Evolutionary conservation across 139 green algal species (phyloP), one percentile per base, ranked within the genome.

Genomic region (Spirogloea muscicola): DNA sequence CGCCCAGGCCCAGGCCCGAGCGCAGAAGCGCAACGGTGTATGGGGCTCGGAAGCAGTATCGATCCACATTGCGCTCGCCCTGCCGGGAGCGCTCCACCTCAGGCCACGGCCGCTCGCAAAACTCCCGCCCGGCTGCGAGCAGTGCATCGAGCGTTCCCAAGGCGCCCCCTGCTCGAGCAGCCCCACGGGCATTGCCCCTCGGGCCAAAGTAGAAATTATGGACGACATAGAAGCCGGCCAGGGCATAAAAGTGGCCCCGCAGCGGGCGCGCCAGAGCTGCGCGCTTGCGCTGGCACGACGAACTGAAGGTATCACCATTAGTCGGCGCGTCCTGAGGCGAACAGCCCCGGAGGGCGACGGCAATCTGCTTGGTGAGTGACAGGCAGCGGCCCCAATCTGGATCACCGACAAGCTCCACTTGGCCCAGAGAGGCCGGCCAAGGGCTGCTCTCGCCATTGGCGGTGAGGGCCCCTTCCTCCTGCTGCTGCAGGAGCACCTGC

Each of bases 141-240:
- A 75, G 62, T 55, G 49, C 59, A 0, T 13, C 62, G 87, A 94
- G 48, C 85, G 84, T 3, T 34, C 25, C 9, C 58, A 41, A 0
- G 59, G 31, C 25, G 38, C 59, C 49, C 81, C 64, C 37, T 93
- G 52, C 27, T 60, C 71, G 3, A 43, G 60, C 25, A 93, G 52
- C 27, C 62, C 71, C 3, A 43, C 64, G 21, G 40, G 62, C 33
- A 18, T 18, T 52, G n/a, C 3, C 31, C 0, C 49, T 44, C 41
- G 92, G 52, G 3, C 58, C 58, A 58, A 91, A 88, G n/a, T n/a
- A n/a, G 69, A 95, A 95, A 70, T 82, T 82, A 31, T 74, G 85
- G 33, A 95, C 90, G 10, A 95, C 88, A 63, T 84, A 93, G 66
- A 95, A 95, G 25, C 90, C 90, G 31, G 90, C 72, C 25, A 90